Evolutionary conservation across 164 flowering plant species (phyloP), one percentile per base, ranked within the genome.

Genomic region (Nymphaea colorata): DNA sequence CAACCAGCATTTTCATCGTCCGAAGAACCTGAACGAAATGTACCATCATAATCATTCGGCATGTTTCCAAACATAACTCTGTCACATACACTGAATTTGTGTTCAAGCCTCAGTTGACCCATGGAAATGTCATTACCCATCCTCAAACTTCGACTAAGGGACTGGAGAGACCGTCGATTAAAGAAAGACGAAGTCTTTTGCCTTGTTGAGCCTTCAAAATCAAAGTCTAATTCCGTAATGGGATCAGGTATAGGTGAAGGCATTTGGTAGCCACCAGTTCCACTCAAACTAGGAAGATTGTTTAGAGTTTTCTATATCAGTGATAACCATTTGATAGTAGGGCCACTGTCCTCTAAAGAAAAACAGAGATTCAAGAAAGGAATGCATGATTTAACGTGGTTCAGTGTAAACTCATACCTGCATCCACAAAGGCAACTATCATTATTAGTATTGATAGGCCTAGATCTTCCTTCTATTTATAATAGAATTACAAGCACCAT

Each of bases 181-280:
- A 82, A 76, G 72, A 79, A 72, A 5, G 82, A 67, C 76, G 96
- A 83, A 17, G 91, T 66, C 59, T 82, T 85, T 68, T 84, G 85
- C 73, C 87, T 80, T 15, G 81, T 74, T 57, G 93, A 87, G 25
- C 90, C 97, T 64, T 92, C 99, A 72, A 95, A 95, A 71, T 95
- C 98, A 4, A 90, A 80, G 75, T 95, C 95, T 25, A 82, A 70
- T 74, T 95, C 99, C 14, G 81, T 86, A 67, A 92, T 65, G 4
- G 97, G 97, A 67, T 92, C 86, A 70, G 98, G 94, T 42, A 81
- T 70, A 0, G 97, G 98, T 0, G 97, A 89, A 61, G 93, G 90
- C n/a, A 89, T 87, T 59, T 76, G 84, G 68, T 76, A 87, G 59
- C 77, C 77, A 3, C 78, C 84, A 74, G 79, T 79, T 41, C 79